A percentile compares a stretch with the other conserved stretches of the same genome.
Conservation (phyloP, 805 yeast genomes). For the Torulaspora maleeae region DNA sequence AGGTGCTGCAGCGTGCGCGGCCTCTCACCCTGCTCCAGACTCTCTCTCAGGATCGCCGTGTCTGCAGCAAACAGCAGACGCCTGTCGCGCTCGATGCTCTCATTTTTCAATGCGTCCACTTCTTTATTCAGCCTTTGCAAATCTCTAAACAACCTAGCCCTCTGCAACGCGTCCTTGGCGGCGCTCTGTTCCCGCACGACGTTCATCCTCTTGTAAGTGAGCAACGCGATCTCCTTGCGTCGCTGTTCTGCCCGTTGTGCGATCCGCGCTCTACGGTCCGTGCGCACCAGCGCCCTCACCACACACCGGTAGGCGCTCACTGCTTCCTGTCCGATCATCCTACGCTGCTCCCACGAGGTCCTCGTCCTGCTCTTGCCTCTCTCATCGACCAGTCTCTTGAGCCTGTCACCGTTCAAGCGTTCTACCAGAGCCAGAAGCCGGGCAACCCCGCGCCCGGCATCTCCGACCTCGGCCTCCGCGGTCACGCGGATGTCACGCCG, state of each 20-base stretch:
- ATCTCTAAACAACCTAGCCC: constrained; percentile 7
- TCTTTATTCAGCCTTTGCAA: constrained; percentile 15
- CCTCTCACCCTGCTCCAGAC: constrained; percentile 6
- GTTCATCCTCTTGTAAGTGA: constrained; percentile 25
- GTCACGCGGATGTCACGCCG: too few relatives aligned
- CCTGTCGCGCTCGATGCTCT: constrained; percentile 14
- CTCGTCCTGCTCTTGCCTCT: neutral
- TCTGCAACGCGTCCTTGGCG: constrained; percentile 7
- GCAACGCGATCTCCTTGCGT: constrained; percentile 22
- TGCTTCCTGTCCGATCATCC: constrained; percentile 2
- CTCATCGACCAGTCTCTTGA: neutral
- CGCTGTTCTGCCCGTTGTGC: constrained; percentile 19
- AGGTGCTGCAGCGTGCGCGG: constrained; percentile 37
- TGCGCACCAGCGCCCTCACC: constrained; percentile 22
- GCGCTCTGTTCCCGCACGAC: constrained; percentile 17
- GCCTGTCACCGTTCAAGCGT: too few relatives aligned
- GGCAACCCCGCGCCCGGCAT: neutral
- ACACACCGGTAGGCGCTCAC: constrained; percentile 19
- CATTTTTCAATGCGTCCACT: constrained; percentile 15
- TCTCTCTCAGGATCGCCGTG: constrained; percentile 14
- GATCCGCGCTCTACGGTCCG: constrained; percentile 21
- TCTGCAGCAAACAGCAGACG: constrained; percentile 18
- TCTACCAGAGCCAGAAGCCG: neutral
- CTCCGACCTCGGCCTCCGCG: constrained; percentile 3
- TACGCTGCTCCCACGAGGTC: neutral